Conservation (phyloP, 208 protist species). For the Balamuthia mandrillaris region DNA sequence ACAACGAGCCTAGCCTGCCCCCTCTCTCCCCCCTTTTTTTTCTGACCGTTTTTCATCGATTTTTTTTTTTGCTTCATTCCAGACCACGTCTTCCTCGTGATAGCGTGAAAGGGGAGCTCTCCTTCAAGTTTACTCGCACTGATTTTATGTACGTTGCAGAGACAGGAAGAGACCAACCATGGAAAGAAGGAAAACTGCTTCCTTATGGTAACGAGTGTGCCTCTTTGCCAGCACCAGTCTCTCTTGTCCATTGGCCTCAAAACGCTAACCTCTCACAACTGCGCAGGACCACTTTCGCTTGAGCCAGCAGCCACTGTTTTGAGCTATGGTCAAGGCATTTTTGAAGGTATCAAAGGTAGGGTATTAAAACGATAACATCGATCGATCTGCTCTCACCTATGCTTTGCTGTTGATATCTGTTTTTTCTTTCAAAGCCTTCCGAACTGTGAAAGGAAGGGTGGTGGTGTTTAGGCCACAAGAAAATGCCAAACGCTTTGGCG, state of each 20-base stretch:
- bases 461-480: constrained; percentile 33
- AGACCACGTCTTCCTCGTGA: too few relatives aligned
- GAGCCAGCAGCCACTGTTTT: constrained; percentile 27
- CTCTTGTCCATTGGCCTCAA: not conserved
- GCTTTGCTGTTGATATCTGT: not conserved
- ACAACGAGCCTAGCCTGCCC: too few relatives aligned
- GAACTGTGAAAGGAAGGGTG: not conserved
- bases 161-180: not conserved
- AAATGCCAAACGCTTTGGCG: constrained; percentile 25
- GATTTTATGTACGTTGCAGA: constrained; percentile 33
- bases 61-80: too few relatives aligned
- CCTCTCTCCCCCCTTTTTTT: too few relatives aligned
- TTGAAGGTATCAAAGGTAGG: constrained; percentile 23
- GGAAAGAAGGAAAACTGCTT: not conserved
- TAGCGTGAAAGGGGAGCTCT: too few relatives aligned
- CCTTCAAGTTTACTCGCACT: constrained; percentile 5
- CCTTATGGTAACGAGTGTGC: not conserved
- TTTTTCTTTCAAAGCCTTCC: constrained; percentile 20
- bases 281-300: not conserved
- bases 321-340: constrained; percentile 19
- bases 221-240: not conserved
- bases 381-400: not conserved
- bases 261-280: not conserved
- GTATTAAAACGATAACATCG: not conserved
- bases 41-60: too few relatives aligned